These are phyloP conservation scores for Magnolia changhungtana DNA, from an alignment of 164 flowering plant species.

Conservation along the genomic window DNA sequence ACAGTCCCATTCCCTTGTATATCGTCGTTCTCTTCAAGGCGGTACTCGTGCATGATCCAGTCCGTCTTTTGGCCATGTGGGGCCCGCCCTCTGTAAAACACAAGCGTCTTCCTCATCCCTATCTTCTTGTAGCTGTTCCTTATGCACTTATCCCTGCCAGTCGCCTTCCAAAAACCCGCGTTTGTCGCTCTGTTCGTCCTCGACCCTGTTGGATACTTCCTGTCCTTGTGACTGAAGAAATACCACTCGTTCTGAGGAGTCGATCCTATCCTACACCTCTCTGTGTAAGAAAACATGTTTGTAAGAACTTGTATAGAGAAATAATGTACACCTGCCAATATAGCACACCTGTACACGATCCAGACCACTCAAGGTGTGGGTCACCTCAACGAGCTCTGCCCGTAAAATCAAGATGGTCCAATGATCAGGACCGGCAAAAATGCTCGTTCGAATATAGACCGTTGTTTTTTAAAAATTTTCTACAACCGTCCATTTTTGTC, in stretches of 20 bases:
- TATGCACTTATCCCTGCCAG: constrained; percentile 95
- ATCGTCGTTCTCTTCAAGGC: constrained; percentile 80
- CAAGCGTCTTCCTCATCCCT: constrained; percentile 95
- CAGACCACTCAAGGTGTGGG: too few species aligned
- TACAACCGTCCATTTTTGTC: too few species aligned
- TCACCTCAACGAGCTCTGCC: too few species aligned
- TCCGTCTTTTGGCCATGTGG: constrained; percentile 96
- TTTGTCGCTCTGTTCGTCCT: constrained; percentile 86
- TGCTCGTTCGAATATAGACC: too few species aligned
- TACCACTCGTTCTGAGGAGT: constrained; percentile 97
- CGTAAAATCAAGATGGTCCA: too few species aligned
- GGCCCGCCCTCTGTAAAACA: constrained; percentile 89
- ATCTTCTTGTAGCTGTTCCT: constrained; percentile 75
- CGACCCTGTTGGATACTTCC: constrained; percentile 94
- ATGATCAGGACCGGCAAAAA: too few species aligned
- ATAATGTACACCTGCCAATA: too few species aligned
- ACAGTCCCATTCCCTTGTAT: constrained; percentile 30
- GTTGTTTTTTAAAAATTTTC: too few species aligned
- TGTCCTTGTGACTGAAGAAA: constrained; percentile 96
- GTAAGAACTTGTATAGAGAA: not conserved
- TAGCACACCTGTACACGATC: too few species aligned
- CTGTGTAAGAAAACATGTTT: constrained; percentile 23
- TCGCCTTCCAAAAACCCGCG: constrained; percentile 98
- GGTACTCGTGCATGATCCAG: constrained; percentile 97
- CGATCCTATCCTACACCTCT: constrained; percentile 86